phyloP scores from a whole-genome alignment of 306 rosid genomes.

The Cucurbita pepo region DNA sequence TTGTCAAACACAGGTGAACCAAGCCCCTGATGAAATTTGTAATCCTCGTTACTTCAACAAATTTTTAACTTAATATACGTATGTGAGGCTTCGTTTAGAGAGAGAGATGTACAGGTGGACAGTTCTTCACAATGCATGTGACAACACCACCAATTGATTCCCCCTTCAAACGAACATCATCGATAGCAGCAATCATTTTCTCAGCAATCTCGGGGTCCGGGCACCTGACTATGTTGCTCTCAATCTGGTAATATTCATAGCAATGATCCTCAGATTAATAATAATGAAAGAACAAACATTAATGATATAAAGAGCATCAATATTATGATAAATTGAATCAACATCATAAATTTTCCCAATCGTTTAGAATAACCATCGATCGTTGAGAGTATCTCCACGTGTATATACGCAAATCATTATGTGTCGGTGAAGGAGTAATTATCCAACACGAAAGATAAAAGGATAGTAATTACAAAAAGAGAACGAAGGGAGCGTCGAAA shows the following conservation, averaged over 20 bases:
- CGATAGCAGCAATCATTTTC: slow-evolving; percentile 88
- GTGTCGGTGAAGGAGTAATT: neutral
- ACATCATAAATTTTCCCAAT: neutral
- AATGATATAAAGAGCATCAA: neutral
- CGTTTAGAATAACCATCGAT: neutral
- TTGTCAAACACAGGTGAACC: slow-evolving; percentile 97
- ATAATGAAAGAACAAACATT: neutral
- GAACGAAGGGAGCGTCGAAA: neutral
- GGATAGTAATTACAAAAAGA: neutral
- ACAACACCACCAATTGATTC: slow-evolving; percentile 92
- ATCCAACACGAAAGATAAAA: neutral
- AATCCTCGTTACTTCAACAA: neutral
- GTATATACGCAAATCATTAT: neutral
- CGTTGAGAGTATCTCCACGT: neutral
- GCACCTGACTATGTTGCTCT: slow-evolving; percentile 88
- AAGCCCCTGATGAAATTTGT: slow-evolving; percentile 57
- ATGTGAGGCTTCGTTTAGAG: neutral
- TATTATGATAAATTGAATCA: neutral
- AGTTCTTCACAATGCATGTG: slow-evolving; percentile 78
- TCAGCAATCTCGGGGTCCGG: slow-evolving; percentile 91
- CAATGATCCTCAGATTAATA: neutral
- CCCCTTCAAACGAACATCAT: slow-evolving; percentile 70
- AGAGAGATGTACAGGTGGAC: slow-evolving; percentile 55
- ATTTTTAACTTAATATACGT: neutral
- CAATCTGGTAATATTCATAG: slow-evolving; percentile 37